Base-by-base conservation (phyloP, 176 grass and related monocot species). In the Pharus latifolius region DNA sequence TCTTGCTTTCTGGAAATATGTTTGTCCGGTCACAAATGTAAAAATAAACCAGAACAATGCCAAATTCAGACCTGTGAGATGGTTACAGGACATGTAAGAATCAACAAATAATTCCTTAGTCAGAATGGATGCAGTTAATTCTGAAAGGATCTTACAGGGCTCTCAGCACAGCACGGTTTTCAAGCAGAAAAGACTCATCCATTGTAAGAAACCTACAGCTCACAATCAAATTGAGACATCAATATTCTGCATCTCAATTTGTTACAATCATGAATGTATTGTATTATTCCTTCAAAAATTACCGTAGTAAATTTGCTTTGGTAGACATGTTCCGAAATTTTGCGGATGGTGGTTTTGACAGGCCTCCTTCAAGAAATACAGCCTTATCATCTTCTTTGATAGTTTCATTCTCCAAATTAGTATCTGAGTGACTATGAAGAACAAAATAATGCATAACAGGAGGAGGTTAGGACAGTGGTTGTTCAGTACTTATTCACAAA, bases 1-100 rank as follows among this genome's bases (percentile, higher is more conserved):
- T 96, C 73, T 82, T 78, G 60, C 73, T 84, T 68, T 92, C 82
- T 52, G 67, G 69, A 82, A 96, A 87, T 67, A 96, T 64, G 65
- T 96, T 75, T 68, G 93, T 96, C 28, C 93, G 86, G 53, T 96
- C 93, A 40, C 93, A 96, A 46, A 89, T 69, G 65, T 96, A 96
- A 60, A 90, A 96, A 37, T 87, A 96, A 73, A 74, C 83, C 72
- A 89, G 73, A 34, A 92, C 41, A 42, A 77, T 22, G 12, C 89
- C 86, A 77, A 90, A 47, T 75, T 97, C 93, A 7, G 83, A 81
- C 79, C 93, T 97, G 86, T 4, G 72, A 79, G 43, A 69, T 46
- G 28, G 73, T 84, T 41, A 14, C 8, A 49, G 6, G 24, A 18
- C 25, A 41, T 11, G 33, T 18, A 31, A 32, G 15, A 49, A 55